Percentiles rank a stretch among this genome's conserved stretches.
Evolutionary conservation across 371 early-diverging fungal species (phyloP).

Genomic region (Mortierella sp.): DNA sequence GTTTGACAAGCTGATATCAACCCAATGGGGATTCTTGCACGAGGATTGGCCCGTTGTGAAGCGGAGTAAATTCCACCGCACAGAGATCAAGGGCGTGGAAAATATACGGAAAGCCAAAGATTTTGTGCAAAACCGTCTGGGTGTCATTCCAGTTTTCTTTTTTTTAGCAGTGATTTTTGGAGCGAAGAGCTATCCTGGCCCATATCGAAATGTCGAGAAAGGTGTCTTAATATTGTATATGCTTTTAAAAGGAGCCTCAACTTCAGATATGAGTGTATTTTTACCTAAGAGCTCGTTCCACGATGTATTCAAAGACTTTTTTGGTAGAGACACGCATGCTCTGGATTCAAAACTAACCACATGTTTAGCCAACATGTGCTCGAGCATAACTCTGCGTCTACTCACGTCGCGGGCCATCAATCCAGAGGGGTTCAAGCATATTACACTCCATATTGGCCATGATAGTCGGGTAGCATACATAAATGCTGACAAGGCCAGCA

Average conservation of each 20-base stretch:
- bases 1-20: not conserved
- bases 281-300: constrained; percentile 14
- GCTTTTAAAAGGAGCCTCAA: not conserved
- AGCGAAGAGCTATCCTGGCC: not conserved
- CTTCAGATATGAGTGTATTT: not conserved
- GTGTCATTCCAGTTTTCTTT: constrained; percentile 2
- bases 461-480: too few species aligned
- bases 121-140: constrained; percentile 5
- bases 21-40: not conserved
- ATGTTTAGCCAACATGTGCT: constrained; percentile 11
- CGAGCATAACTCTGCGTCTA: not conserved
- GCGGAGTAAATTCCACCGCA: not conserved
- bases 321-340: not conserved
- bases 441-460: constrained; percentile 19
- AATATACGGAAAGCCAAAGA: not conserved
- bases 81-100: too few species aligned
- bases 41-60: constrained; percentile 4
- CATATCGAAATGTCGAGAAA: constrained; percentile 11
- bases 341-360: constrained; percentile 3
- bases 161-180: too few species aligned
- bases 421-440: constrained; percentile 18
- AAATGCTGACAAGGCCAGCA: too few species aligned
- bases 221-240: not conserved
- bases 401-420: constrained; percentile 8
- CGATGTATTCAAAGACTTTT: not conserved